Percentiles rank a stretch among this genome's conserved stretches.
These are phyloP conservation scores for Fusarium longipes DNA, from an alignment of 2,329 filamentous ascomycete genomes.

Conservation along the genomic window DNA sequence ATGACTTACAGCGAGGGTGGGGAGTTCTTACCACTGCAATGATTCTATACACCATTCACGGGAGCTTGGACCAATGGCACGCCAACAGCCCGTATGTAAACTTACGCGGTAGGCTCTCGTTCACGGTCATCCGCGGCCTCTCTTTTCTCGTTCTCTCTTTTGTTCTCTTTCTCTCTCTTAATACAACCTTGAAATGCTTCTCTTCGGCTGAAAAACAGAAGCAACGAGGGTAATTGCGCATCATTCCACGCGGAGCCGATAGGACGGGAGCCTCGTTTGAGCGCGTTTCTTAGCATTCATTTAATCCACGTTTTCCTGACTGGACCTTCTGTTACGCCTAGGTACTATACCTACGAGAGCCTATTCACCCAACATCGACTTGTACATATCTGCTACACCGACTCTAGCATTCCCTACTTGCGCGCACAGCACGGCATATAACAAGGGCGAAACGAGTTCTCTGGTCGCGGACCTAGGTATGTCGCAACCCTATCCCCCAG, in stretches of 20 bases:
- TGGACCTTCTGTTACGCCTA: not conserved
- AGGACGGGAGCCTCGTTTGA: not conserved
- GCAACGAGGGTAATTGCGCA: not conserved
- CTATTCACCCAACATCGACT: not conserved
- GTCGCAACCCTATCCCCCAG: conserved; percentile 5
- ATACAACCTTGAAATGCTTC: not conserved
- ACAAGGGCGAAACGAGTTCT: not conserved
- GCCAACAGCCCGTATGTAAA: conserved; percentile 29
- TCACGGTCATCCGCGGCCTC: conserved; percentile 2
- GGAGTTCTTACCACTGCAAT: conserved; percentile 2
- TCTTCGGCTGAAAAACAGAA: not conserved
- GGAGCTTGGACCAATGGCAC: conserved; percentile 38
- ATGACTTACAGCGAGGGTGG: not conserved
- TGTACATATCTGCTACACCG: not conserved
- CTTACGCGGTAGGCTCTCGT: conserved; percentile 1
- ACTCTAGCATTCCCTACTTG: not conserved
- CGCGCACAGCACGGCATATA: not conserved
- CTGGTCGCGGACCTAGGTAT: conserved; percentile 26
- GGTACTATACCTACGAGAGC: not conserved
- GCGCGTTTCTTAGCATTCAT: not conserved
- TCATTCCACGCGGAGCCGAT: not conserved
- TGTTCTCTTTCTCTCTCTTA: conserved; percentile 10
- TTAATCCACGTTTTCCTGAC: not conserved
- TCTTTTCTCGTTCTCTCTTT: conserved; percentile 10
- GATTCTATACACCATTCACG: conserved; percentile 11